Evolutionary conservation across 2,329 filamentous ascomycete genomes (phyloP), one percentile per base, ranked within the genome.

Genomic region (Nemania diffusa): DNA sequence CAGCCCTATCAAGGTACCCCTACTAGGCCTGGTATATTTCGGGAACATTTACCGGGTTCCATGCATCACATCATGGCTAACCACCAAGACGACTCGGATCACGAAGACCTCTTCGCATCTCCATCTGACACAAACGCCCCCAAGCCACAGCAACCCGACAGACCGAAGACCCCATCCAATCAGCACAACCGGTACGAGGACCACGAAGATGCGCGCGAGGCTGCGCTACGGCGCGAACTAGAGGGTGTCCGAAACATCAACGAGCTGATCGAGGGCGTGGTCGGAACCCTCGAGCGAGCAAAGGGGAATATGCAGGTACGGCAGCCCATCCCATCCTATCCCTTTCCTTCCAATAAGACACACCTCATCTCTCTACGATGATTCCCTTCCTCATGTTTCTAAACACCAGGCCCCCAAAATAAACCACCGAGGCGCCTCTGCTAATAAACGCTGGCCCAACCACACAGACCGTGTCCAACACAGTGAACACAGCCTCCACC

Each of bases 241-340:
- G 90, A 94, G 69, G 92, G 90, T 55, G 90, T 99, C 34, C 89
- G 91, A 65, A 91, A 91, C 73, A 92, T 98, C 77, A 99, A 99
- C 80, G 87, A 90, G 73, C 91, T 94, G 46, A 92, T 99, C 67
- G 93, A 97, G 78, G 88, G 88, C 24, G 88, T 94, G 29, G 86
- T 94, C 27, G 85, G 86, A 34, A 92, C 90, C 50, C 82, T 96
- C 24, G 88, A 91, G 72, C 88, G 88, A 69, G 90, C 92, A 26
- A 91, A 89, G 75, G 87, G 85, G 63, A 94, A 94, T 79, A 96
- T 96, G 92, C 84, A 88, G 74, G 91, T 92, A 82, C 64, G 85
- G 27, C 37, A 51, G 13, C 42, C 22, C 40, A 34, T 55, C 44
- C 56, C 52, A 37, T 44, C 34, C 34, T 40, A 24, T 15, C 48